phyloP scores from a whole-genome alignment of 2,329 filamentous ascomycete genomes.

The Hypoxylon sp. region DNA sequence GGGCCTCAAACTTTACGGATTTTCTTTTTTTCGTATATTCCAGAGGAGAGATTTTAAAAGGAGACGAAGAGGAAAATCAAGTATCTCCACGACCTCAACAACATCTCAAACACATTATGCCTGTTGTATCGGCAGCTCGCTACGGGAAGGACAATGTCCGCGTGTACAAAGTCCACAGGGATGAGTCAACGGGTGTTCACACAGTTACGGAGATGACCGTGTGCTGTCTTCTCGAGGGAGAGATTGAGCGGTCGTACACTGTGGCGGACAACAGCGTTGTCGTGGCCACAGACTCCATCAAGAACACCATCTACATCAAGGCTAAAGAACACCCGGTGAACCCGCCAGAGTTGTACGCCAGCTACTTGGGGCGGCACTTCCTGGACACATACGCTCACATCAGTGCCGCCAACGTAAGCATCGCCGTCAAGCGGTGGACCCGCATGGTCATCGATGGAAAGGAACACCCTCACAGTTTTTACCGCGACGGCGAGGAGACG shows the following conservation, averaged over 20 bases:
- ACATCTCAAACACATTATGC: conserved; percentile 59
- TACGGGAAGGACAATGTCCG: conserved; percentile 99
- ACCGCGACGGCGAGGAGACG: conserved; percentile 89
- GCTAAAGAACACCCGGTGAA: conserved; percentile 94
- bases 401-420: conserved; percentile 82
- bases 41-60: conserved; percentile 2
- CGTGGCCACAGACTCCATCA: conserved; percentile 97
- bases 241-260: conserved; percentile 92
- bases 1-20: conserved; percentile 8
- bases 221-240: conserved; percentile 90
- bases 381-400: conserved; percentile 91
- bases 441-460: conserved; percentile 89
- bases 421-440: conserved; percentile 91
- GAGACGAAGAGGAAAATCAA: conserved; percentile 17
- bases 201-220: conserved; percentile 96
- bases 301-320: conserved; percentile 96
- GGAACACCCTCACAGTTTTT: conserved; percentile 95
- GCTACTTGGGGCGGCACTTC: conserved; percentile 89
- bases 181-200: conserved; percentile 82
- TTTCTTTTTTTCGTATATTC: conserved; percentile 9
- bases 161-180: conserved; percentile 91
- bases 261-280: conserved; percentile 93
- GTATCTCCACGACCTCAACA: background rate
- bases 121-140: conserved; percentile 74
- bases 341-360: conserved; percentile 92